These are phyloP conservation scores for Saccharomyces hybrid DNA, from an alignment of 1,139 yeast species.

Conservation along the genomic window DNA sequence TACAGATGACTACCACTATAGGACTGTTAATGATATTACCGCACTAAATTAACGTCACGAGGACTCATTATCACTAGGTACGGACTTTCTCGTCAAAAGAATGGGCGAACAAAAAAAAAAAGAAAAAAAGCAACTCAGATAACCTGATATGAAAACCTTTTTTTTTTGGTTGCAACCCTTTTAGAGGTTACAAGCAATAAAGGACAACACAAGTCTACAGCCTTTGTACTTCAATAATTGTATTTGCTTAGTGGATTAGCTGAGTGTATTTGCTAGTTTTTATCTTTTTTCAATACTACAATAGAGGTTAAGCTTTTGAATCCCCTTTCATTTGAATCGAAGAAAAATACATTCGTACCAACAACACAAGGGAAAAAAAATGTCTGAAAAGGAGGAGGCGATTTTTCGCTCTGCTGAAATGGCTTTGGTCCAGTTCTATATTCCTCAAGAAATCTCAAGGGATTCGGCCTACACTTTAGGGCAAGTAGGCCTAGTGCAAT, in stretches of 20 bases:
- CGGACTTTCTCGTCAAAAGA: not conserved
- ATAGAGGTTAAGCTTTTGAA: not conserved
- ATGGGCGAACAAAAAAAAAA: not conserved
- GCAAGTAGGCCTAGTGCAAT: constrained; percentile 74
- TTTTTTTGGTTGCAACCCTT: not conserved
- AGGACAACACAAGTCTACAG: not conserved
- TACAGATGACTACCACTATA: not conserved
- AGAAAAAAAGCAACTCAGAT: not conserved
- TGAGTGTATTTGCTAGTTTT: not conserved
- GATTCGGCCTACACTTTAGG: constrained; percentile 82
- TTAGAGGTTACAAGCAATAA: not conserved
- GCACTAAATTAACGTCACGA: too few species aligned
- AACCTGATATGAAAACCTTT: not conserved
- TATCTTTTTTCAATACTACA: not conserved
- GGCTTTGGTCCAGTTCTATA: constrained; percentile 85
- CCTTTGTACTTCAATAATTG: not conserved
- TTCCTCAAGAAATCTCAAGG: constrained; percentile 82
- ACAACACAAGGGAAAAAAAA: not conserved
- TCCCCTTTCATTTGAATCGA: not conserved
- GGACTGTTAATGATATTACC: too few species aligned
- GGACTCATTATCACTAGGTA: too few species aligned
- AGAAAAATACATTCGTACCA: not conserved
- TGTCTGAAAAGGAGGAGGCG: constrained; percentile 48
- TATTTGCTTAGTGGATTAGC: not conserved
- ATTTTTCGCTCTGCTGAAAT: constrained; percentile 89